Evolutionary conservation across 2,329 filamentous ascomycete species (phyloP), one percentile per base, ranked within the genome.

Genomic region (Ophiostoma perfectum): DNA sequence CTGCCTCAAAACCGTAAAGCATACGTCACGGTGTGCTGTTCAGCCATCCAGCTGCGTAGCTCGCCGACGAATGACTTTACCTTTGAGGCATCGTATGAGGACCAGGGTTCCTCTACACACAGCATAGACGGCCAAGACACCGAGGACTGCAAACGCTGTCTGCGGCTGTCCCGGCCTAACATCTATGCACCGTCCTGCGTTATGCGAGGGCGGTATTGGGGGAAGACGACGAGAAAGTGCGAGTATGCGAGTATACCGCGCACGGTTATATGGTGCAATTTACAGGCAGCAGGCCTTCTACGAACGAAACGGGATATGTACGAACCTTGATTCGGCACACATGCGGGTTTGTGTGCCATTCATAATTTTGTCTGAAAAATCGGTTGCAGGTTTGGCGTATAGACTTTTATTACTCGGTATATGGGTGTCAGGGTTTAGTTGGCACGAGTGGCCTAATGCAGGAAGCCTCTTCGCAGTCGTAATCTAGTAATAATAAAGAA

Each of bases 231-330:
- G 8, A 16, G 27, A 60, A 52, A 49, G 55, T 9, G 55, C 27
- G 38, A 12, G 55, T 3, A n/a, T 52, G n/a, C 11, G 18, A 18
- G 11, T 6, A 9, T n/a, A 52, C 49, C 49, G 27, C 27, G 27
- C 27, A 39, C 55, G 55, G 39, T 42, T 44, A 42, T 41, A 18
- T 42, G 60, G 60, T 42, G 38, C 38, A 42, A 55, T 55, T 55
- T 63, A 4, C n/a, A 42, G 60, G 60, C 38, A 63, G 60, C 36
- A n/a, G 60, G 60, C 60, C 38, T 63, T 63, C 55, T 62, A 63
- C 60, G 60, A 63, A 16, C 55, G 39, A 41, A 63, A 42, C 39
- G 60, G 60, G 60, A 42, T 63, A 42, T 63, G 60, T 63, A 63
- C 42, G 60, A 63, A 39, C 60, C 12, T 42, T 63, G 60, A 42